A percentile compares a stretch with the other conserved stretches of the same genome.
These are phyloP conservation scores for Peronospora tabacina DNA, from an alignment of 352 stramenopile species.

Conservation along the genomic window DNA sequence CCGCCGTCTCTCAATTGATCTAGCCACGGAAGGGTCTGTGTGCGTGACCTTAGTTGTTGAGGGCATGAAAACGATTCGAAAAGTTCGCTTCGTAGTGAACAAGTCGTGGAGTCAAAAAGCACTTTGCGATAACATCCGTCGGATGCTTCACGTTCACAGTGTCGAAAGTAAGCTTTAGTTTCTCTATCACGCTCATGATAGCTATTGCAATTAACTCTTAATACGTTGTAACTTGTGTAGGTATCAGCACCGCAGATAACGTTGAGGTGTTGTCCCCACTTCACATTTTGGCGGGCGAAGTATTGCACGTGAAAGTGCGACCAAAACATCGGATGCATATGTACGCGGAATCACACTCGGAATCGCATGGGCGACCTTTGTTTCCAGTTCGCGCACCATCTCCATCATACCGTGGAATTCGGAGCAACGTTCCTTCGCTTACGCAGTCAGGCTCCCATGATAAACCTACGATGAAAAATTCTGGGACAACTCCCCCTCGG, in stretches of 20 bases:
- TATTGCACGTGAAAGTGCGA: conserved; percentile 58
- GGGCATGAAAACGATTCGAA: conserved; percentile 44
- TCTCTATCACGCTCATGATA: neutral
- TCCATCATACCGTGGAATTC: conserved; percentile 19
- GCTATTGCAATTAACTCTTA: conserved; percentile 10
- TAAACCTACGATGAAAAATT: conserved; percentile 9
- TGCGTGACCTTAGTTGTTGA: conserved; percentile 66
- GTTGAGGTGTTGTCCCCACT: conserved; percentile 61
- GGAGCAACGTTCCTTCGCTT: conserved; percentile 10
- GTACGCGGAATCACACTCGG: conserved; percentile 24
- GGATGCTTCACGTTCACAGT: conserved; percentile 63
- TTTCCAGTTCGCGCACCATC: conserved; percentile 24
- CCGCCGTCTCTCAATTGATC: conserved; percentile 68
- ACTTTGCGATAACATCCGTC: conserved; percentile 54
- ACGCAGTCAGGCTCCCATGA: conserved; percentile 7
- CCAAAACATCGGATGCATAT: conserved; percentile 38
- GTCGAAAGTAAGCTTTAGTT: conserved; percentile 41
- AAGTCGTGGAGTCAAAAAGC: conserved; percentile 50
- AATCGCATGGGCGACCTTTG: conserved; percentile 16
- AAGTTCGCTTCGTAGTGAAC: conserved; percentile 71
- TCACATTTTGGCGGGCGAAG: conserved; percentile 66
- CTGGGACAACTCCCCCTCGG: conserved; percentile 4
- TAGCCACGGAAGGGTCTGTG: conserved; percentile 63
- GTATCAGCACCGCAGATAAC: conserved; percentile 43
- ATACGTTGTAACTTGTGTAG: conserved; percentile 24